phyloP scores from a whole-genome alignment of 345 rosid genomes.

The Melastoma malabathricum region DNA sequence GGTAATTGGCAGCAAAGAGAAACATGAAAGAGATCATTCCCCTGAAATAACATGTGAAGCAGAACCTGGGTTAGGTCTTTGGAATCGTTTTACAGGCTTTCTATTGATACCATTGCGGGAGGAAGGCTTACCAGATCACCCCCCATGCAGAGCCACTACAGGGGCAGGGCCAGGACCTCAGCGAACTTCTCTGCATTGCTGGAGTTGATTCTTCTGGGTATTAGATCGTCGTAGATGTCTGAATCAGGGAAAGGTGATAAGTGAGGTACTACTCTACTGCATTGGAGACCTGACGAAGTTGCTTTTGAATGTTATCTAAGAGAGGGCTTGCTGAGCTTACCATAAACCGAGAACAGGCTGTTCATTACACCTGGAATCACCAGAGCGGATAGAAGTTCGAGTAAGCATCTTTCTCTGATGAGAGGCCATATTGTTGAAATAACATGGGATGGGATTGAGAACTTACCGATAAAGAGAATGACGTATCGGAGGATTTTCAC shows the following conservation, averaged over 20 bases:
- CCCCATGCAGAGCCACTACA: constrained; percentile 97
- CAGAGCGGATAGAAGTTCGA: constrained; percentile 4
- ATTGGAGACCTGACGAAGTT: too few species aligned
- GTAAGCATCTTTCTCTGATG: background rate
- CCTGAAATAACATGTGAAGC: constrained; percentile 32
- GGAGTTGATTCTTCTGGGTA: constrained; percentile 80
- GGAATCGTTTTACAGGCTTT: background rate
- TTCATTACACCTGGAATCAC: constrained; percentile 83
- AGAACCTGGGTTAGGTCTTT: constrained; percentile 6
- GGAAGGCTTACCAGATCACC: constrained; percentile 56
- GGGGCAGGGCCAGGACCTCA: constrained; percentile 81
- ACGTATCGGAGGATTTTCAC: constrained; percentile 78
- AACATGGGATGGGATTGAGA: background rate
- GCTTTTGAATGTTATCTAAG: background rate
- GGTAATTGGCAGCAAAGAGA: constrained; percentile 63
- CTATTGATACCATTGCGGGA: background rate
- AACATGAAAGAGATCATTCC: constrained; percentile 83
- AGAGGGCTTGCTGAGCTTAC: constrained; percentile 21
- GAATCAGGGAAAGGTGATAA: constrained; percentile 7
- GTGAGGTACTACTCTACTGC: background rate
- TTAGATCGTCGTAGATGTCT: constrained; percentile 91
- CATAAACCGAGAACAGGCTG: constrained; percentile 91
- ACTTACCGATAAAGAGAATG: constrained; percentile 86
- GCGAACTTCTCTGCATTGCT: constrained; percentile 99
- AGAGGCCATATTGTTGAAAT: background rate